Evolutionary conservation across 768 basidiomycete species (phyloP), one percentile per base, ranked within the genome.

Genomic region (Hypholoma fasciculare): DNA sequence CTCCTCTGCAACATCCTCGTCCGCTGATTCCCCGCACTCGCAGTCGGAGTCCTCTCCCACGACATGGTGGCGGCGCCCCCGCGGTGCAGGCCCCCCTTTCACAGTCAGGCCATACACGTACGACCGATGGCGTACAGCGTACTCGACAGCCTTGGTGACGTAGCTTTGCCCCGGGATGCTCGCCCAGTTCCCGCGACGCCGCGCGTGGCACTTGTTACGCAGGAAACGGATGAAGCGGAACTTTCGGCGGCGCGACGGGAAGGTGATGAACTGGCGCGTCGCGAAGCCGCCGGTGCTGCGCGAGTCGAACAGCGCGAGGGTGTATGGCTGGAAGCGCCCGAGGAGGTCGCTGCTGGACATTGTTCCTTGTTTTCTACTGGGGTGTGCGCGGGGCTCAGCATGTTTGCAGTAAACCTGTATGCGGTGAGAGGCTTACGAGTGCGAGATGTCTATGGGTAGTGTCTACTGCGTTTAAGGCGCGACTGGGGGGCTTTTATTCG

Each of bases 241-340:
- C 27, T 44, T 43, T 36, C 23, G 23, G 26, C 43, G 30, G 13
- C 16, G 39, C 26, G 27, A 43, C 11, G 40, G 52, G 43, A 54
- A 54, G 16, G 52, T 54, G 14, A 54, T 34, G 40, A 54, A 40
- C 7, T 54, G 52, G n/a, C 52, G 52, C 8, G 42, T 44, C 6
- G 26, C 40, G 26, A 54, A 54, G 12, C 17, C 52, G 27, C 52
- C 52, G 6, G 43, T 17, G 14, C 40, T 43, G 26, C 30, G 52
- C 26, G 52, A 19, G 42, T 54, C 52, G 42, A 54, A 30, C n/a
- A 54, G 16, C 36, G 42, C 9, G 27, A 54, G 9, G 19, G 38
- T 54, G 42, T 54, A 54, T n/a, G 52, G 52, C 42, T 54, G 52
- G 52, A 54, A 54, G 5, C 42, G 52, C 16, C 8, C 49, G n/a